phyloP scores from a whole-genome alignment of 495 filamentous ascomycete species.

The Penicillium antarcticum region DNA sequence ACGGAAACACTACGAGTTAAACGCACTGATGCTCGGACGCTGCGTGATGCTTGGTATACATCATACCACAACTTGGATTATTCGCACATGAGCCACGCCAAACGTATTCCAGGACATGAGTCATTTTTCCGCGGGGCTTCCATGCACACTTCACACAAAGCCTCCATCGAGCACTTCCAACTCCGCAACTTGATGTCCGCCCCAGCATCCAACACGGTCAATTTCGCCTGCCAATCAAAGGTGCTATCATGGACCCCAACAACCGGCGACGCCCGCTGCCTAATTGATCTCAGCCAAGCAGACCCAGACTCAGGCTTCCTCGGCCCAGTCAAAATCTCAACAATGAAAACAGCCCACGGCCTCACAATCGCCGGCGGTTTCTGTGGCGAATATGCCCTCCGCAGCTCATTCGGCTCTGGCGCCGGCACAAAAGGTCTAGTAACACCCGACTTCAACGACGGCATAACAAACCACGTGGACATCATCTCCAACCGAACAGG shows the following conservation, averaged over 20 bases:
- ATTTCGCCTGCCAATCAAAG: constrained; percentile 64
- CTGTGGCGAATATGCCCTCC: constrained; percentile 73
- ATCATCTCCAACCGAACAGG: constrained; percentile 59
- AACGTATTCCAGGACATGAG: constrained; percentile 28
- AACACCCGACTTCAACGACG: constrained; percentile 45
- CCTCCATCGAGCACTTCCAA: constrained; percentile 79
- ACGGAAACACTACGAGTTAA: constrained; percentile 57
- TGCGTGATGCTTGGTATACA: constrained; percentile 50
- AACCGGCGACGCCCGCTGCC: constrained; percentile 36
- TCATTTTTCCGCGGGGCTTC: constrained; percentile 65
- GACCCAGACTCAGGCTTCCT: constrained; percentile 36
- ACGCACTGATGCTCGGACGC: constrained; percentile 54
- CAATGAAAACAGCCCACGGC: constrained; percentile 62
- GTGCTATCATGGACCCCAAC: constrained; percentile 46
- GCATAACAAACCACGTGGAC: constrained; percentile 87
- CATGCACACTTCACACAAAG: constrained; percentile 63
- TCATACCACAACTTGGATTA: constrained; percentile 43
- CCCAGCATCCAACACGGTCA: constrained; percentile 69
- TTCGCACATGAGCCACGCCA: constrained; percentile 20
- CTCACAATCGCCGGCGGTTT: constrained; percentile 79
- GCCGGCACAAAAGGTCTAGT: constrained; percentile 57
- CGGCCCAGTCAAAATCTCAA: constrained; percentile 58
- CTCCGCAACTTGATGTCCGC: constrained; percentile 79
- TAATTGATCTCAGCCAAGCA: constrained; percentile 62
- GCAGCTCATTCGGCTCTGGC: constrained; percentile 55